phyloP scores from a whole-genome alignment of 345 rosid genomes.

The Hibiscus tridactylites region DNA sequence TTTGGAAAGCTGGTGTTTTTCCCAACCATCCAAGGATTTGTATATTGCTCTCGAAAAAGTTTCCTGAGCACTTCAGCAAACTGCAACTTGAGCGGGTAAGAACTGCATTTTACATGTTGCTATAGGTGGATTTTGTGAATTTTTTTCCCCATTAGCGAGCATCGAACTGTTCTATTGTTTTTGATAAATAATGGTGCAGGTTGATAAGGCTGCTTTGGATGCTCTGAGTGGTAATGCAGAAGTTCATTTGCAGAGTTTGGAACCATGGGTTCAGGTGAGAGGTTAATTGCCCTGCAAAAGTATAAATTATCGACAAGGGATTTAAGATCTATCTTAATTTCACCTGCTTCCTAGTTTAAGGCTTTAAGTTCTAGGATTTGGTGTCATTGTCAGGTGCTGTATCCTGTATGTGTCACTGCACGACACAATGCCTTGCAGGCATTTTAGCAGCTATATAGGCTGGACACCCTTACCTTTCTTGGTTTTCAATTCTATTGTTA shows the following conservation, averaged over 20 bases:
- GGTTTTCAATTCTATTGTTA: neutral
- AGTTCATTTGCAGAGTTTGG: constrained; percentile 86
- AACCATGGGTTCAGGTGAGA: constrained; percentile 92
- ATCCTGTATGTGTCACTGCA: neutral
- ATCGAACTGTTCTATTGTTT: constrained; percentile 3
- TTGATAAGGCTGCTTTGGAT: constrained; percentile 85
- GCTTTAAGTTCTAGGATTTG: neutral
- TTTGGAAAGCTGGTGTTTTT: constrained; percentile 90
- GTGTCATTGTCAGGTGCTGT: neutral
- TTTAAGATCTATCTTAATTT: neutral
- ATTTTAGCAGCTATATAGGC: neutral
- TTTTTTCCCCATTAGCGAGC: neutral
- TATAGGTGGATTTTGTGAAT: neutral
- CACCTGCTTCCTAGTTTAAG: constrained; percentile 8
- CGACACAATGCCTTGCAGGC: neutral
- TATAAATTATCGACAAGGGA: neutral
- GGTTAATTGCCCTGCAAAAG: neutral
- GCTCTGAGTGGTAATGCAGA: constrained; percentile 80
- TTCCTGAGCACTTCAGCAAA: constrained; percentile 76
- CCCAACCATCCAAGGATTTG: constrained; percentile 87
- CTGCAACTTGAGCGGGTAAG: constrained; percentile 96
- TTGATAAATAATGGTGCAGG: constrained; percentile 32
- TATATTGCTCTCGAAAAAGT: constrained; percentile 77
- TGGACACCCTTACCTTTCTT: neutral
- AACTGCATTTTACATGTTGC: constrained; percentile 7